phyloP scores from a whole-genome alignment of 2,329 filamentous ascomycete species.

The Ceratocystis alfenasii region DNA sequence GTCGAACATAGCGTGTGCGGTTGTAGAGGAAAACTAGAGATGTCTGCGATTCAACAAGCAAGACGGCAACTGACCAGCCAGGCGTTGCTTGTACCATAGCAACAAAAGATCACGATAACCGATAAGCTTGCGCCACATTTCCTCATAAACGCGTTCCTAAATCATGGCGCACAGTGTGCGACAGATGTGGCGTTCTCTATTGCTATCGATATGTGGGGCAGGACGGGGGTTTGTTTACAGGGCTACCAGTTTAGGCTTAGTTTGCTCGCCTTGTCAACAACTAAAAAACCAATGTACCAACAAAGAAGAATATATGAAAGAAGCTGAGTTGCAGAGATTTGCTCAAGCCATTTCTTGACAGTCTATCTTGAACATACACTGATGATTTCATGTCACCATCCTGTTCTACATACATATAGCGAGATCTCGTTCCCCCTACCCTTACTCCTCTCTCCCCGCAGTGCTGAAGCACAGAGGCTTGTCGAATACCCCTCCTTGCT shows the following conservation, averaged over 20 bases:
- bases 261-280: slow-evolving; percentile 5
- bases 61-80: not conserved
- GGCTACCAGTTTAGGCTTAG: slow-evolving; percentile 17
- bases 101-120: slow-evolving; percentile 1
- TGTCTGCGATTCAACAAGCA: not conserved
- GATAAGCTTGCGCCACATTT: slow-evolving; percentile 18
- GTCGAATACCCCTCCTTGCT: slow-evolving; percentile 16
- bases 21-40: not conserved
- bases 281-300: not conserved
- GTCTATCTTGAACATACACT: no score
- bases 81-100: not conserved
- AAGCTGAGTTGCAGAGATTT: not conserved
- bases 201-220: slow-evolving; percentile 9
- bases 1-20: slow-evolving; percentile 41
- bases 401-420: no score
- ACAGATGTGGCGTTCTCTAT: not conserved
- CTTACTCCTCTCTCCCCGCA: slow-evolving; percentile 1
- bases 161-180: slow-evolving; percentile 6
- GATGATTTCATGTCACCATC: not conserved
- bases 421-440: not conserved
- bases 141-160: not conserved
- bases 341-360: not conserved
- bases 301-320: slow-evolving; percentile 1
- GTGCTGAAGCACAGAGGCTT: not conserved
- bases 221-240: slow-evolving; percentile 17